Base-by-base conservation (phyloP, 176 grass and related monocot genomes). In the Eremochloa ophiuroides region DNA sequence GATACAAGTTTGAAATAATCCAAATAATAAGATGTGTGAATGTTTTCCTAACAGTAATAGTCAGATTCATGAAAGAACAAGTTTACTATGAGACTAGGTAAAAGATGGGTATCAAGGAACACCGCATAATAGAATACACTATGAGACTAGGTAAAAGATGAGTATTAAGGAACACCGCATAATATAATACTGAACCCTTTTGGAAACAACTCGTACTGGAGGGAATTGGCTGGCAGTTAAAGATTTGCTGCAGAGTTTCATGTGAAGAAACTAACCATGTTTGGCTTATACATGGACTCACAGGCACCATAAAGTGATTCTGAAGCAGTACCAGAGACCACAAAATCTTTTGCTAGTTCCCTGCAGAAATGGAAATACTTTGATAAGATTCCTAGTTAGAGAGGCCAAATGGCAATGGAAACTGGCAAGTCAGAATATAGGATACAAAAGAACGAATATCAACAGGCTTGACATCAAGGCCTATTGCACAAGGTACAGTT, bases 251-350 rank as follows among this genome's bases (percentile, higher is more conserved):
- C 6, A 80, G 6, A 69, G 48, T 66, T 66, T 53, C 27, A 14
- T 26, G 10, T 77, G 43, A 83, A 60, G 40, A 53, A 26, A 87
- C 84, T 86, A 93, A 98, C 90, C 96, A 98, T 98, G 84, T 91
- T 73, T 81, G 92, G 92, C 68, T 98, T 95, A 71, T 95, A 98
- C 95, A 98, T 98, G 82, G 95, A 93, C 73, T 98, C 95, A 44
- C 90, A 95, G 65, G 81, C 90, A 90, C 95, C 95, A 91, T 95
- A 95, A 65, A 98, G 76, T 77, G 90, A 95, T 61, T 98, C 95
- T 8, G 90, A 84, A 89, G 95, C 90, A 71, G 92, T 93, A 75
- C 92, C 90, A 34, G 95, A 95, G 46, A 98, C 95, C 25, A 98
- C 95, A 91, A 93, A 98, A 86, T 98, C 92, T 82, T 98, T 91